Conservation (phyloP, 305 asterid species). For the Ilex paraguariensis region DNA sequence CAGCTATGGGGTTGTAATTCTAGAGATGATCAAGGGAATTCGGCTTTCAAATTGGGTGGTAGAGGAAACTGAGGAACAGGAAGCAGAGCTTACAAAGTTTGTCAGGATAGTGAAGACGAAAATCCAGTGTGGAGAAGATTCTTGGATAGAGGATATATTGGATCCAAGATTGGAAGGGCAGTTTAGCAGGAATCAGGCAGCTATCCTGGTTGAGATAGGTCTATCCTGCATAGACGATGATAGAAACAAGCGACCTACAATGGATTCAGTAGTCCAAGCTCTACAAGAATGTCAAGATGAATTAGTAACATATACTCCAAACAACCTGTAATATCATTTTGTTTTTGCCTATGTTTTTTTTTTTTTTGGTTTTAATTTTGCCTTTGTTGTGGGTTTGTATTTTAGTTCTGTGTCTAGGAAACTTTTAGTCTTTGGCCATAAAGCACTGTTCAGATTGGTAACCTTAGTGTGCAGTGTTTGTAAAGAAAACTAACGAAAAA, state of each 20-base stretch:
- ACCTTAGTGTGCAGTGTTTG: no score
- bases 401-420: no score
- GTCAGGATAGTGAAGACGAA: slow-evolving; percentile 18
- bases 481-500: no score
- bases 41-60: slow-evolving; percentile 40
- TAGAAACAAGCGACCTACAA: slow-evolving; percentile 53
- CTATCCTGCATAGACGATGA: slow-evolving; percentile 57
- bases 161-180: slow-evolving; percentile 53
- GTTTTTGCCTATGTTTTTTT: no score
- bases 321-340: no score
- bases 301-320: neutral
- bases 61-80: slow-evolving; percentile 20
- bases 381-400: no score
- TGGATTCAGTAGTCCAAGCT: slow-evolving; percentile 57
- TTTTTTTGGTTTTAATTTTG: no score
- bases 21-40: slow-evolving; percentile 55
- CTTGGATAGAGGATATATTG: slow-evolving; percentile 46
- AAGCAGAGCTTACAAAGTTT: slow-evolving; percentile 21
- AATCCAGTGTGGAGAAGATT: slow-evolving; percentile 18
- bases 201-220: slow-evolving; percentile 34
- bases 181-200: slow-evolving; percentile 43
- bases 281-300: slow-evolving; percentile 44
- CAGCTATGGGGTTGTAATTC: slow-evolving; percentile 60
- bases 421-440: no score
- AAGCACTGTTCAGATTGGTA: no score